A percentile compares a stretch with the other conserved stretches of the same genome.
phyloP scores from a whole-genome alignment of 2,329 filamentous ascomycete genomes.

The Falciphora oryzae region DNA sequence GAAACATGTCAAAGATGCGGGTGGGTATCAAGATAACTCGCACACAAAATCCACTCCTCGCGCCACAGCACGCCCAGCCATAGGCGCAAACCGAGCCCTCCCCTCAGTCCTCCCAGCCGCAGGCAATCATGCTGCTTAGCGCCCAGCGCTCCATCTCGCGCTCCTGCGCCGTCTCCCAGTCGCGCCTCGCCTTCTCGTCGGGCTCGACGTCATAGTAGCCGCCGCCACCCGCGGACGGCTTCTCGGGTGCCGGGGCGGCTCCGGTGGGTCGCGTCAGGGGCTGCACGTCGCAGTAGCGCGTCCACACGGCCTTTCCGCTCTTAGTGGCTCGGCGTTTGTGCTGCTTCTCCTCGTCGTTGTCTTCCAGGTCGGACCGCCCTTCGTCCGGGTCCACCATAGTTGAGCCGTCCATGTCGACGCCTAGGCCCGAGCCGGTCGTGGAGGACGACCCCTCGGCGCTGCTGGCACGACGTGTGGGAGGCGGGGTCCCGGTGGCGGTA shows the following conservation, averaged over 20 bases:
- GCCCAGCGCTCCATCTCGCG: not conserved
- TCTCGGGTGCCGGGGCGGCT: no score
- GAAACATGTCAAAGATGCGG: not conserved
- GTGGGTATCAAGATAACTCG: not conserved
- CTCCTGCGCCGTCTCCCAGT: not conserved
- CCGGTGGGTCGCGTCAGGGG: not conserved
- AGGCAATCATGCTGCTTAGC: not conserved
- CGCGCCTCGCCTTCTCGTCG: not conserved
- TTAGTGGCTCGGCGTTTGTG: not conserved
- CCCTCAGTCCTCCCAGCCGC: not conserved
- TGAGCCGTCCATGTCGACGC: not conserved
- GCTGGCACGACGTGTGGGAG: not conserved
- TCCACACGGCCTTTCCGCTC: not conserved
- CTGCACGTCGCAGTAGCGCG: not conserved
- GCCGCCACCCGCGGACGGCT: not conserved
- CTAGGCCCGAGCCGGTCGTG: not conserved
- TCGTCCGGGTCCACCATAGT: not conserved
- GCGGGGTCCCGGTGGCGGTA: no score
- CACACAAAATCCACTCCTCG: not conserved
- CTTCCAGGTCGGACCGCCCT: not conserved
- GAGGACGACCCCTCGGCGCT: not conserved
- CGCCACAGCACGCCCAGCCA: not conserved
- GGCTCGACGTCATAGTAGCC: not conserved
- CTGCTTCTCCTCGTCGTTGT: not conserved
- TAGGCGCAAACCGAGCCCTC: not conserved